Evolutionary conservation across 805 yeast species (phyloP).

Genomic region (Zygosaccharomyces siamensis): DNA sequence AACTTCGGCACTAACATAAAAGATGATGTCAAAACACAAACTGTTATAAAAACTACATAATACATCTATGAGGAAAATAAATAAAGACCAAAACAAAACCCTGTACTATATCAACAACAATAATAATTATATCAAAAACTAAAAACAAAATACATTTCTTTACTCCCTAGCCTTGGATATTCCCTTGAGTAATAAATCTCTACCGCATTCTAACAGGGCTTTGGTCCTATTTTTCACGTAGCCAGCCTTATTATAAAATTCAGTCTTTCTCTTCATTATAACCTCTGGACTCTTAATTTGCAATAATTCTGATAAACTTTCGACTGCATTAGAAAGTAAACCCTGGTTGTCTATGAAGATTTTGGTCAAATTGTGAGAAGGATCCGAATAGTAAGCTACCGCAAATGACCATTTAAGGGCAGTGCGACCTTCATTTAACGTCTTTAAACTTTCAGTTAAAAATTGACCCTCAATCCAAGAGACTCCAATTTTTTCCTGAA

Average conservation of each 20-base stretch:
- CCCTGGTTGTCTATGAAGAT: constrained; percentile 71
- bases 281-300: constrained; percentile 37
- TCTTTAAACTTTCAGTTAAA: constrained; percentile 64
- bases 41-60: background rate
- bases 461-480: constrained; percentile 90
- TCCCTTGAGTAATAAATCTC: constrained; percentile 33
- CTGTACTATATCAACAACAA: background rate
- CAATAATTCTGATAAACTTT: constrained; percentile 59
- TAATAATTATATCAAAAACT: background rate
- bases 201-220: constrained; percentile 38
- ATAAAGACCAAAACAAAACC: background rate
- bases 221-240: constrained; percentile 35
- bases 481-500: constrained; percentile 59
- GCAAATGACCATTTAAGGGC: constrained; percentile 90
- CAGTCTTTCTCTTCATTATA: constrained; percentile 35
- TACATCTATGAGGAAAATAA: constrained; percentile 4
- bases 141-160: too few species aligned
- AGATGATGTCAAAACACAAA: background rate
- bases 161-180: constrained; percentile 25
- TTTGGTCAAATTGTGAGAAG: constrained; percentile 47
- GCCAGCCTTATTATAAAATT: constrained; percentile 37
- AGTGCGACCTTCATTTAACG: constrained; percentile 62
- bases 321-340: constrained; percentile 59
- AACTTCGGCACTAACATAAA: background rate
- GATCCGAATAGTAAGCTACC: constrained; percentile 60